Percentiles rank a stretch among this genome's conserved stretches.
These are phyloP conservation scores for Fusarium longipes DNA, from an alignment of 2,329 filamentous ascomycete genomes.

Conservation along the genomic window DNA sequence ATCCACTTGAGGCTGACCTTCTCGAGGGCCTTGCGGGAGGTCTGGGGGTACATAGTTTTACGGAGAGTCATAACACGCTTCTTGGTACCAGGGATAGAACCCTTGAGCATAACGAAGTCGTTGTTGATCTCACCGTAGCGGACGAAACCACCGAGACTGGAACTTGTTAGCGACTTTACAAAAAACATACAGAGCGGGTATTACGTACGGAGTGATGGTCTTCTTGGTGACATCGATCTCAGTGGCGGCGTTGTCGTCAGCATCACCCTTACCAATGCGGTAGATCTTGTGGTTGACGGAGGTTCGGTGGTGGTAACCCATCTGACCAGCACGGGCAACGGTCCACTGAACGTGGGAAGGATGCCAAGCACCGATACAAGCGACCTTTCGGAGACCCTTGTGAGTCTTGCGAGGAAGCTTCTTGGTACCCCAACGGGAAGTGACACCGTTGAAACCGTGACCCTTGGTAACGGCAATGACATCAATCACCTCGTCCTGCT, in stretches of 20 bases:
- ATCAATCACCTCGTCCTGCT: slow-evolving; percentile 99
- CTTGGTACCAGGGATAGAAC: slow-evolving; percentile 96
- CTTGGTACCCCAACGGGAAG: slow-evolving; percentile 98
- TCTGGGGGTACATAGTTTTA: slow-evolving; percentile 99
- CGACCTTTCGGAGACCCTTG: slow-evolving; percentile 99
- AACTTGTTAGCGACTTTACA: slow-evolving; percentile 49
- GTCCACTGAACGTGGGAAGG: slow-evolving; percentile 99
- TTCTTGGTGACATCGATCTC: slow-evolving; percentile 99
- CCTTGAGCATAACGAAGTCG: slow-evolving; percentile 98
- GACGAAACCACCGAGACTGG: slow-evolving; percentile 97
- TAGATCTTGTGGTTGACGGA: slow-evolving; percentile 99
- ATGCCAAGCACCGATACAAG: slow-evolving; percentile 99
- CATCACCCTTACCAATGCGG: slow-evolving; percentile 92
- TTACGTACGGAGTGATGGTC: slow-evolving; percentile 97
- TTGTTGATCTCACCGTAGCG: slow-evolving; percentile 99
- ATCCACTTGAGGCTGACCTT: slow-evolving; percentile 99
- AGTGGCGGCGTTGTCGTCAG: slow-evolving; percentile 92
- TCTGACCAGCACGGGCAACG: slow-evolving; percentile 99
- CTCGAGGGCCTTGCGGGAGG: slow-evolving; percentile 93
- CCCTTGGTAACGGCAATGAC: slow-evolving; percentile 99
- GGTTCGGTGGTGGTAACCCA: slow-evolving; percentile 99
- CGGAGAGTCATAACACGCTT: slow-evolving; percentile 99
- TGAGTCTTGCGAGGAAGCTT: slow-evolving; percentile 99
- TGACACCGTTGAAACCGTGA: slow-evolving; percentile 98
- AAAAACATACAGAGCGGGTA: neutral